A percentile compares a stretch with the other conserved stretches of the same genome.
Evolutionary conservation across 495 filamentous ascomycete genomes (phyloP).

Genomic region (Daldinia caldariorum): DNA sequence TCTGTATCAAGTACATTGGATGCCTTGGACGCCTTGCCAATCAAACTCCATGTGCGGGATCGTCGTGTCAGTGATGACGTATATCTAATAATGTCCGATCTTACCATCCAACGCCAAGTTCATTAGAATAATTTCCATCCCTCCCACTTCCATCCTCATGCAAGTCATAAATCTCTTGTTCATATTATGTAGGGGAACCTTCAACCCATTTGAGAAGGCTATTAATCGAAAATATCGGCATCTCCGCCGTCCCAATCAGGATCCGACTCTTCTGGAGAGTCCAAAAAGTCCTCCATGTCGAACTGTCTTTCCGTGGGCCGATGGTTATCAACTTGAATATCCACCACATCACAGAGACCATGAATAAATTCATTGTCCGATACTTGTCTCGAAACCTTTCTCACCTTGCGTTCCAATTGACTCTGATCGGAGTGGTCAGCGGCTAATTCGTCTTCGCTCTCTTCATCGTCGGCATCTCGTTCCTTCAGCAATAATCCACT

Average conservation of each 20-base stretch:
- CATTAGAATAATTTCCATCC: not conserved
- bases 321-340: conserved; percentile 83
- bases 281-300: conserved; percentile 82
- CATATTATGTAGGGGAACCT: not conserved
- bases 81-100: conserved; percentile 7
- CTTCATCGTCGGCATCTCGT: conserved; percentile 45
- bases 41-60: not conserved
- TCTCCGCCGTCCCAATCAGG: conserved; percentile 78
- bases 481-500: conserved; percentile 34
- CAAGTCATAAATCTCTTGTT: not conserved
- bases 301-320: conserved; percentile 77
- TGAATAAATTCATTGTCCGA: conserved; percentile 61
- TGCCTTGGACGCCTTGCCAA: not conserved
- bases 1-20: not conserved
- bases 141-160: conserved; percentile 5
- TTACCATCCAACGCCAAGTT: conserved; percentile 10
- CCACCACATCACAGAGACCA: conserved; percentile 83
- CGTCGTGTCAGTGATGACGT: conserved; percentile 12
- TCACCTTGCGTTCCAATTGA: conserved; percentile 22
- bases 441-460: conserved; percentile 44
- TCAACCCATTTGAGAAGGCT: not conserved
- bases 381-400: conserved; percentile 14
- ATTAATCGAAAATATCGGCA: conserved; percentile 38
- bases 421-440: conserved; percentile 24
- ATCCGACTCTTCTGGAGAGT: conserved; percentile 72